phyloP scores from a whole-genome alignment of 164 flowering plant species.

The Malania oleifera region DNA sequence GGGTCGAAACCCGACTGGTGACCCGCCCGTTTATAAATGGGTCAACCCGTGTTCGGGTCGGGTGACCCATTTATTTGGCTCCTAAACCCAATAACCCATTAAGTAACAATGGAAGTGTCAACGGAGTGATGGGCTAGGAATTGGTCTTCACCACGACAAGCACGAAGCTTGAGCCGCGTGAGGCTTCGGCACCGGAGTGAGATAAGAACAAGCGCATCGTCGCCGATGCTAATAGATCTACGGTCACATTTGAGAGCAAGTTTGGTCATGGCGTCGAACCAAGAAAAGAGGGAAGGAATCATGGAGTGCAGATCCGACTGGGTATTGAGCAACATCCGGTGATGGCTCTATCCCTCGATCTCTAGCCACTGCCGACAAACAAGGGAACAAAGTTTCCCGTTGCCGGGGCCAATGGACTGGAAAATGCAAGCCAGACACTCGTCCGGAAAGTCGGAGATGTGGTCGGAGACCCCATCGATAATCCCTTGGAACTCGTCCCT shows the following conservation, averaged over 20 bases:
- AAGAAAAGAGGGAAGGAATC: slow-evolving; percentile 31
- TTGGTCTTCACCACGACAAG: too few species aligned
- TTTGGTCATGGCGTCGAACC: slow-evolving; percentile 51
- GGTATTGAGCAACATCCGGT: slow-evolving; percentile 48
- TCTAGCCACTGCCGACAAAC: slow-evolving; percentile 49
- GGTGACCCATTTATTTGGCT: too few species aligned
- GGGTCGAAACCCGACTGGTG: too few species aligned
- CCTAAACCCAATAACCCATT: too few species aligned
- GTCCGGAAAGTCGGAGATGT: slow-evolving; percentile 37
- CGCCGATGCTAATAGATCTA: slow-evolving; percentile 35
- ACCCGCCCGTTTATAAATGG: too few species aligned
- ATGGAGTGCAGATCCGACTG: slow-evolving; percentile 25
- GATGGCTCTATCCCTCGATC: slow-evolving; percentile 51
- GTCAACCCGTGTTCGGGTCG: too few species aligned
- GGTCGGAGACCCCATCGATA: slow-evolving; percentile 15
- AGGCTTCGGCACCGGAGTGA: slow-evolving; percentile 44
- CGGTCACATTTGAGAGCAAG: slow-evolving; percentile 54
- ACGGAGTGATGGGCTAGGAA: too few species aligned
- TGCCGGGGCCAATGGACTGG: slow-evolving; percentile 37
- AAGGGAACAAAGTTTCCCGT: slow-evolving; percentile 47
- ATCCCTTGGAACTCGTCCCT: not conserved
- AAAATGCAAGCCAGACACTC: slow-evolving; percentile 49
- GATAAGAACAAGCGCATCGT: slow-evolving; percentile 35
- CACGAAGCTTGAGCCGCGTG: slow-evolving; percentile 51
- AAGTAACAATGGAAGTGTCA: too few species aligned